Conservation (phyloP, 371 early-diverging fungal genomes). For the Quaeritorhiza haematococci region DNA sequence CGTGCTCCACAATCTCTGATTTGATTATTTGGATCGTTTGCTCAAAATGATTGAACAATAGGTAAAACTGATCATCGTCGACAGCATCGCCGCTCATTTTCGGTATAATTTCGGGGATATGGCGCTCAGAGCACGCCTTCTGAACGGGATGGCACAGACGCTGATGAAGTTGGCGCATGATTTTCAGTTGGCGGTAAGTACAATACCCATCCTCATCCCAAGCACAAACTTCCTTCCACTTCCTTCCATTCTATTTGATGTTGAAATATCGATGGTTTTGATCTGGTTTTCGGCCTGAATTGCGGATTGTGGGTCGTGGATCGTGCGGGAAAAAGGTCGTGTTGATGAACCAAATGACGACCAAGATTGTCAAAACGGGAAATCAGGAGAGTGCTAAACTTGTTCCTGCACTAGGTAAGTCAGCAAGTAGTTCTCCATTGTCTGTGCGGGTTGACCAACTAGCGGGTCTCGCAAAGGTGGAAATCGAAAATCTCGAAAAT, state of each 20-base stretch:
- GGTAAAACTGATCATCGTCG: slow-evolving; percentile 60
- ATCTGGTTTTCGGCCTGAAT: too few species aligned
- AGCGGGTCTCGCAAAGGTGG: too few species aligned
- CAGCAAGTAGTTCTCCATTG: too few species aligned
- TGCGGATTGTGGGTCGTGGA: too few species aligned
- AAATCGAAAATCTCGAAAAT: too few species aligned
- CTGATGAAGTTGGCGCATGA: slow-evolving; percentile 43
- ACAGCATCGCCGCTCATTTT: slow-evolving; percentile 63
- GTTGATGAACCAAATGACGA: slow-evolving; percentile 45
- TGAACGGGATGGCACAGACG: slow-evolving; percentile 42
- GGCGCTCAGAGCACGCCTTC: slow-evolving; percentile 35
- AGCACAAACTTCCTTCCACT: too few species aligned
- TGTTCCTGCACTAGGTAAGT: slow-evolving; percentile 36
- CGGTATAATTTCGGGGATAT: slow-evolving; percentile 45
- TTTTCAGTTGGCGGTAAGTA: slow-evolving; percentile 35
- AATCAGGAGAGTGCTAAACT: slow-evolving; percentile 16
- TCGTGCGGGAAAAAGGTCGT: slow-evolving; percentile 31
- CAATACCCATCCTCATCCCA: background rate
- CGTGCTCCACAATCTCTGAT: too few species aligned
- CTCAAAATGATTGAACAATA: slow-evolving; percentile 4
- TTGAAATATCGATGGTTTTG: background rate
- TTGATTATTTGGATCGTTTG: slow-evolving; percentile 1
- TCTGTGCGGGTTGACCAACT: too few species aligned
- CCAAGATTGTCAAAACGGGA: slow-evolving; percentile 20
- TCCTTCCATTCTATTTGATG: background rate